Evolutionary conservation across 192 early-diverging fungal species (phyloP), one percentile per base, ranked within the genome.

Genomic region (Backusella liffmaniae): DNA sequence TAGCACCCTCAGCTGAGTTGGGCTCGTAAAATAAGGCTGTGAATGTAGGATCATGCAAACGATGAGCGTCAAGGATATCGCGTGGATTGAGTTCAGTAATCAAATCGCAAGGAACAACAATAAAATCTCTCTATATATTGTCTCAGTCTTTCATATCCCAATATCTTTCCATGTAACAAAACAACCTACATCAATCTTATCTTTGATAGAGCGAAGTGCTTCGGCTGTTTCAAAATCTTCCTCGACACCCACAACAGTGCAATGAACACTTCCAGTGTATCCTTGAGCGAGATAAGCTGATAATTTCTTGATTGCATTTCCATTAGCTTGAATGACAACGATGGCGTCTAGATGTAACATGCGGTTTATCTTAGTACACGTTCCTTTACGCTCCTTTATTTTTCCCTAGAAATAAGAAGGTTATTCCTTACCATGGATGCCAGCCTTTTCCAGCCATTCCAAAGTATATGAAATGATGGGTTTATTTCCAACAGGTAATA

Each of bases 401-500:
- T 62, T 62, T 62, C 3, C 18, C 46, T 1, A 49, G 6, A 70
- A 7, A 49, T 32, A 32, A 65, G n/a, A 26, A 12, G 34, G 15
- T 21, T 18, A 29, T 36, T 29, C 39, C 23, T 77, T 73, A 82
- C 80, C 80, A 73, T 65, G 65, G 56, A 97, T 89, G 69, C 91
- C 91, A 15, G 96, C 94, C 44, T 86, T 84, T 79, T 98, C 96
- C 4, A 99, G 87, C 97, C 98, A 99, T 72, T 97, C 90, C 53
- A 99, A 85, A 26, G 92, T 90, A 79, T 99, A 96, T 77, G 92
- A 90, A 76, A 99, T 90, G 91, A 99, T 95, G 67, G 98, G 98
- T 79, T 93, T 92, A 80, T 97, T 97, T 1, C 93, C 96, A 42
- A 99, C 85, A 4, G 98, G 98, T 39, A 99, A 86, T 51, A 97